Evolutionary conservation across 495 filamentous ascomycete species (phyloP), one percentile per base, ranked within the genome.

Genomic region (Aspergillus sparsus): DNA sequence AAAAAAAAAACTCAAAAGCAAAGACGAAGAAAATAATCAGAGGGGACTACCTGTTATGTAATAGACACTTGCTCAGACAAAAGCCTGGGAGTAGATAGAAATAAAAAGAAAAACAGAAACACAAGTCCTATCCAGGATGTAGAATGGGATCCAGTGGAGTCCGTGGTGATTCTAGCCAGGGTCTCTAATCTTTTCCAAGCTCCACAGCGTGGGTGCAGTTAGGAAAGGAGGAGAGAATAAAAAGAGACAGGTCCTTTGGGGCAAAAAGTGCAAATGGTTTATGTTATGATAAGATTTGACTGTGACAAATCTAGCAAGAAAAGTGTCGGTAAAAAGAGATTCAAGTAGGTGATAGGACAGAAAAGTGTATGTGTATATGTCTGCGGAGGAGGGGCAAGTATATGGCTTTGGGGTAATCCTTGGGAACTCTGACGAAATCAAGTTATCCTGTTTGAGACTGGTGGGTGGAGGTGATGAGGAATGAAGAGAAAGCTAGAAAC

Each of bases 41-140:
- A 64, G 74, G 75, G 71, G 67, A 69, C 77, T 80, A 80, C 77
- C 77, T 80, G 71, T 71, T 74, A 70, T 68, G 54, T 72, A 69
- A 54, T 9, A 44, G 1, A 54, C 35, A 42, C 49, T 49, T 54
- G 62, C 35, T 62, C 69, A 75, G 71, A 73, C 72, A 61, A 66
- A 66, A 70, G 71, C 70, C 73, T 74, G 69, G 69, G 66, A 63
- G 65, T 56, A 60, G 53, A 60, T 44, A 54, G 57, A 60, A 57
- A 65, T 58, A 65, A 34, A 60, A 66, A 67, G 62, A 61, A 63
- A 66, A 62, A 69, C 51, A 69, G 55, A 58, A 60, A 13, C 49
- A 57, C 55, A 72, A 72, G 68, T 78, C 75, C 75, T 74, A 65
- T 78, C 70, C 75, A 57, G 73, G 68, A 64, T 51, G 66, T 61